These are phyloP conservation scores for Cyberlindnera xishuangbannaensis DNA, from an alignment of 805 yeast genomes.

Conservation along the genomic window DNA sequence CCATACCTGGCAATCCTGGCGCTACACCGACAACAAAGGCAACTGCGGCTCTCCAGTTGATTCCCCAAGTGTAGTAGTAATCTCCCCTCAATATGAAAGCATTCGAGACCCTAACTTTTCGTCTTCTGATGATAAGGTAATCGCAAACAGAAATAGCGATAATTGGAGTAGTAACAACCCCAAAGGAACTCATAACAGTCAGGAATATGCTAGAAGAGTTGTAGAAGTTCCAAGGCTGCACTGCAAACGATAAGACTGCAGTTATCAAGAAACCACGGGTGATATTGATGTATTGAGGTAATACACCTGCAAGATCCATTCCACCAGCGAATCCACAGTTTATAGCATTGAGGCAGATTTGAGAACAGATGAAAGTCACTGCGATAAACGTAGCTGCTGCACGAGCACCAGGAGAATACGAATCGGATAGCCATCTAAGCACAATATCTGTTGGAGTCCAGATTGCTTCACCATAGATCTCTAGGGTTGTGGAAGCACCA, in stretches of 20 bases:
- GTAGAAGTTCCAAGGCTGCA: conserved; percentile 34
- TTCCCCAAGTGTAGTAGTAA: conserved; percentile 34
- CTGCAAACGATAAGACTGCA: conserved; percentile 27
- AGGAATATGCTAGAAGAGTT: conserved; percentile 28
- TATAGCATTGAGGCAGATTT: conserved; percentile 28
- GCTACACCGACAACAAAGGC: conserved; percentile 37
- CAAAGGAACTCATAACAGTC: conserved; percentile 30
- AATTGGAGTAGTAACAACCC: conserved; percentile 31
- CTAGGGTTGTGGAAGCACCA: conserved; percentile 29
- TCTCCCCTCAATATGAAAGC: conserved; percentile 21
- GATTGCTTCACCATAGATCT: conserved; percentile 28
- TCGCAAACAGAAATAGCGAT: conserved; percentile 34
- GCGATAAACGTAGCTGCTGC: conserved; percentile 36
- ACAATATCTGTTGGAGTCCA: conserved; percentile 35
- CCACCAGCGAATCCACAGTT: conserved; percentile 27
- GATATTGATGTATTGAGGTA: conserved; percentile 25
- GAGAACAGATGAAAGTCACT: conserved; percentile 28
- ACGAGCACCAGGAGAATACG: conserved; percentile 29
- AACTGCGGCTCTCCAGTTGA: conserved; percentile 37
- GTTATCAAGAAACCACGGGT: conserved; percentile 29
- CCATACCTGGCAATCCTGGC: conserved; percentile 47
- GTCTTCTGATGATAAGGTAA: conserved; percentile 30
- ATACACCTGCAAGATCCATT: conserved; percentile 22
- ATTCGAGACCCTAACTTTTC: conserved; percentile 29
- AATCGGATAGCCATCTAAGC: conserved; percentile 31